These are phyloP conservation scores for Lipomyces japonicus DNA, from an alignment of 805 yeast species.

Conservation along the genomic window DNA sequence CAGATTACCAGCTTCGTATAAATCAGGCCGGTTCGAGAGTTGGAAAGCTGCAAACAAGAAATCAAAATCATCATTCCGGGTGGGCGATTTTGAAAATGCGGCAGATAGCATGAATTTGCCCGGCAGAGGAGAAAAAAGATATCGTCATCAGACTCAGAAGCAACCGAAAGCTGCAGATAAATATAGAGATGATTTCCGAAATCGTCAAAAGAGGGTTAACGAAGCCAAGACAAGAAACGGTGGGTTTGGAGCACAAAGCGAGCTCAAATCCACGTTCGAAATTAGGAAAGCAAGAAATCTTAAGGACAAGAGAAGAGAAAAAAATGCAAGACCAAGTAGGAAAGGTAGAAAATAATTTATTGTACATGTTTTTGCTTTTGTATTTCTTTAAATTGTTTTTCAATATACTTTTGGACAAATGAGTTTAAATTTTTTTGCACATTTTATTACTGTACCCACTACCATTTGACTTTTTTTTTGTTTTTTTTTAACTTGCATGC, in stretches of 20 bases:
- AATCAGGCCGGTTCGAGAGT: conserved; percentile 85
- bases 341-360: conserved; percentile 30
- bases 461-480: too few species aligned
- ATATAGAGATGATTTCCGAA: conserved; percentile 77
- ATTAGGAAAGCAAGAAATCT: conserved; percentile 71
- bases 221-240: conserved; percentile 66
- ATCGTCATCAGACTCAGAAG: conserved; percentile 65
- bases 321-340: conserved; percentile 75
- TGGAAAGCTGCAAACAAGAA: conserved; percentile 56
- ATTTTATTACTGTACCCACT: too few species aligned
- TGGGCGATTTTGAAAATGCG: conserved; percentile 38
- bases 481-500: too few species aligned
- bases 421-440: too few species aligned
- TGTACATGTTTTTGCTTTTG: too few species aligned
- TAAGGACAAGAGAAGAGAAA: conserved; percentile 70
- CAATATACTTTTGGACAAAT: too few species aligned
- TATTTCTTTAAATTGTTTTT: too few species aligned
- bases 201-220: conserved; percentile 76
- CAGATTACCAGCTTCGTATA: conserved; percentile 82
- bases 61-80: conserved; percentile 36
- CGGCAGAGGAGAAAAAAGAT: conserved; percentile 36
- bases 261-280: conserved; percentile 64
- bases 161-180: conserved; percentile 93
- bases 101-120: conserved; percentile 27
- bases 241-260: conserved; percentile 43